phyloP scores from a whole-genome alignment of 306 rosid genomes.

The Cucumis melo region DNA sequence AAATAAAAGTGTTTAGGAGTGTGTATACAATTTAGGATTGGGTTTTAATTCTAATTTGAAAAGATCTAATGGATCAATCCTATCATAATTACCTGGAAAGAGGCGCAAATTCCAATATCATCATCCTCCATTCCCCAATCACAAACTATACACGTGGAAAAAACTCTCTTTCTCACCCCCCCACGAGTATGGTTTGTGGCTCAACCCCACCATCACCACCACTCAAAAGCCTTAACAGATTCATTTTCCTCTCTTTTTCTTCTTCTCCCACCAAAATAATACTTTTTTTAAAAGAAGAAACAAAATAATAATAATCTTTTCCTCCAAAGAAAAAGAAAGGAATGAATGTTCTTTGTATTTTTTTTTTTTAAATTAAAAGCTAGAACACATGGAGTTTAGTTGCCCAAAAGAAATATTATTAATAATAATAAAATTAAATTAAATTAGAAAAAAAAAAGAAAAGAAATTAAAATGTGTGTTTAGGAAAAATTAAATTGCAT shows the following conservation, averaged over 20 bases:
- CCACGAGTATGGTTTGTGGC: not conserved
- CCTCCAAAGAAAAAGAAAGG: no score
- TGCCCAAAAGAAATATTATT: not conserved
- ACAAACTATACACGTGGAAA: not conserved
- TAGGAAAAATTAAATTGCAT: not conserved
- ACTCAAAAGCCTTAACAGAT: not conserved
- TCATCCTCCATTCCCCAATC: not conserved
- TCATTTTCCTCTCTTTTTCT: not conserved
- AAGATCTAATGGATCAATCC: not conserved
- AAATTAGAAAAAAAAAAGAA: no score
- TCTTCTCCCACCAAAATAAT: not conserved
- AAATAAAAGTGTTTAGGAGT: no score
- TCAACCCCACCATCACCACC: not conserved
- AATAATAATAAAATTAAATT: not conserved
- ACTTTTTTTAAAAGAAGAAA: no score
- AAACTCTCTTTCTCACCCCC: not conserved
- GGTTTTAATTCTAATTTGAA: not conserved
- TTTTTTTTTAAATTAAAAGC: not conserved
- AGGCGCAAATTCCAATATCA: not conserved
- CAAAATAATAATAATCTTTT: no score
- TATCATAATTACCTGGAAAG: not conserved
- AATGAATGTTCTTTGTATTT: not conserved
- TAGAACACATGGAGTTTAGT: not conserved
- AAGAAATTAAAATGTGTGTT: not conserved
- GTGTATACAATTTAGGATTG: no score